These are phyloP conservation scores for Pythium graminicola DNA, from an alignment of 352 stramenopile species.

Conservation along the genomic window DNA sequence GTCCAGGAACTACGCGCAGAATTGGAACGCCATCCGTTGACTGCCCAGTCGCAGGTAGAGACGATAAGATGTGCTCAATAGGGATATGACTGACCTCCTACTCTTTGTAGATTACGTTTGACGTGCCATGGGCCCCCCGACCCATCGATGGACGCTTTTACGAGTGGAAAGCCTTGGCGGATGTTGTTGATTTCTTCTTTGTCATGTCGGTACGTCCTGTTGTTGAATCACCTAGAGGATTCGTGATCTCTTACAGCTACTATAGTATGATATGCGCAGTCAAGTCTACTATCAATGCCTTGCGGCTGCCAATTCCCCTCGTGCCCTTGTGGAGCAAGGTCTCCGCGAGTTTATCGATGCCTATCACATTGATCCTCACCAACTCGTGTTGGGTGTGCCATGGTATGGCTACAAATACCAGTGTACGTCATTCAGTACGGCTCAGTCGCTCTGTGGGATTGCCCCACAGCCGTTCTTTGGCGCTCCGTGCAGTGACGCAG, in stretches of 20 bases:
- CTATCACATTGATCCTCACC: slow-evolving; percentile 44
- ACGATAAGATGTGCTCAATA: too few species aligned
- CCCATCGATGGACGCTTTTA: slow-evolving; percentile 82
- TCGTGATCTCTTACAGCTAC: not conserved
- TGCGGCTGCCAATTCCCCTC: slow-evolving; percentile 77
- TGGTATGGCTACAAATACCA: slow-evolving; percentile 90
- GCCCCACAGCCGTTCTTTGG: slow-evolving; percentile 51
- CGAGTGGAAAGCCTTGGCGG: slow-evolving; percentile 61
- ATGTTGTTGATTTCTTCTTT: slow-evolving; percentile 78
- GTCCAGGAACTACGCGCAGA: slow-evolving; percentile 58
- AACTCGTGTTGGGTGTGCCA: slow-evolving; percentile 86
- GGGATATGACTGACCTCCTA: too few species aligned
- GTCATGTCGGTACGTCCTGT: slow-evolving; percentile 73
- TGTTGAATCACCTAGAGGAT: not conserved
- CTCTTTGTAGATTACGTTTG: slow-evolving; percentile 82
- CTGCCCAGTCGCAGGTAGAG: slow-evolving; percentile 61
- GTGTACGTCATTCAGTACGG: slow-evolving; percentile 28
- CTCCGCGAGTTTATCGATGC: slow-evolving; percentile 70
- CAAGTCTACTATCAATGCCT: slow-evolving; percentile 89
- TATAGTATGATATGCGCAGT: slow-evolving; percentile 86
- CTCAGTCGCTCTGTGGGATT: slow-evolving; percentile 27
- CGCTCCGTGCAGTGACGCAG: slow-evolving; percentile 72
- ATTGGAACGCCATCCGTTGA: slow-evolving; percentile 45
- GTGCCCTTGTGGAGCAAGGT: slow-evolving; percentile 60
- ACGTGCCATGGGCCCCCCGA: slow-evolving; percentile 70